These are phyloP conservation scores for Plasmodium falciparum DNA, from an alignment of 169 alveolate genomes.

Conservation along the genomic window DNA sequence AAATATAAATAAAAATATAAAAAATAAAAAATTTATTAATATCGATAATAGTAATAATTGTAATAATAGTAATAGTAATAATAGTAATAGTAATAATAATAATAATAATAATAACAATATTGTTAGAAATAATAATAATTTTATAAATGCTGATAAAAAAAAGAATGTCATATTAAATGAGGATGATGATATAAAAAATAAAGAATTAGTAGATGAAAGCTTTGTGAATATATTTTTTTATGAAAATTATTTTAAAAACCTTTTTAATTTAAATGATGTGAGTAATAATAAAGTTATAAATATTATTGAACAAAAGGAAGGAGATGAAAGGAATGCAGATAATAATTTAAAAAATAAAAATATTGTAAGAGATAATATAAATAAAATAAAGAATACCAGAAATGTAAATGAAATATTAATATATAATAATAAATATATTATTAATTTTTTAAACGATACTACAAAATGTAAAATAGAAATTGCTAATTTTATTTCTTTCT, in stretches of 20 bases:
- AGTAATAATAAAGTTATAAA: slow-evolving; percentile 1
- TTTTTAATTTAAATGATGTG: slow-evolving; percentile 23
- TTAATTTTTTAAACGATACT: slow-evolving; percentile 18
- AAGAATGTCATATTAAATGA: background rate
- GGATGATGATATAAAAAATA: background rate
- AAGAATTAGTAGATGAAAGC: background rate
- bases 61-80: background rate
- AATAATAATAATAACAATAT: background rate
- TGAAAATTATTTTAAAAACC: slow-evolving; percentile 36
- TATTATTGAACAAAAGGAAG: no score
- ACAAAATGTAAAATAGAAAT: slow-evolving; percentile 50
- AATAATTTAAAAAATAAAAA: background rate
- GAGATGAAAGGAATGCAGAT: background rate
- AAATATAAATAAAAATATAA: background rate
- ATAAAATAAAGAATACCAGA: background rate
- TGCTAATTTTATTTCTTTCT: slow-evolving; percentile 69
- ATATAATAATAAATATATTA: slow-evolving; percentile 38
- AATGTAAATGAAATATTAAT: slow-evolving; percentile 16
- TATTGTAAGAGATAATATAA: background rate
- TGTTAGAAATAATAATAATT: background rate
- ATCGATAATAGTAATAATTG: background rate
- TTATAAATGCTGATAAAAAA: background rate
- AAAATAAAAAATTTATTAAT: background rate
- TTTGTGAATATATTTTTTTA: slow-evolving; percentile 12
- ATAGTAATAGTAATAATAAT: background rate